phyloP scores from a whole-genome alignment of 2,329 filamentous ascomycete species.

The Blumeriella jaapii region DNA sequence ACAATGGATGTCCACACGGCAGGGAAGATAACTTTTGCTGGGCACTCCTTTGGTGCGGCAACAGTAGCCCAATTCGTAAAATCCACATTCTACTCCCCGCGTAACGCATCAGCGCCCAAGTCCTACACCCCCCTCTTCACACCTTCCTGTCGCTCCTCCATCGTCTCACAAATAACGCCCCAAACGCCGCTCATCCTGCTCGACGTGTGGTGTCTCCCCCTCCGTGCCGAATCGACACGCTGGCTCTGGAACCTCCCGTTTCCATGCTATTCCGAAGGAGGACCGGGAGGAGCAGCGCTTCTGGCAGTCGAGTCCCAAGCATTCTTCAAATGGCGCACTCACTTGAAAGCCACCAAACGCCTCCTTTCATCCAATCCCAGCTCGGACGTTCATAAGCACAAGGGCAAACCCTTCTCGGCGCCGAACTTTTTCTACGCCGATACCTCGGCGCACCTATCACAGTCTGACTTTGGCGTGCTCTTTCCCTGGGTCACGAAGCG shows the following conservation, averaged over 20 bases:
- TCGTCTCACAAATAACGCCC: conserved; percentile 57
- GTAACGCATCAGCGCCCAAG: conserved; percentile 33
- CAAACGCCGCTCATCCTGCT: conserved; percentile 56
- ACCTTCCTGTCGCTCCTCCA: conserved; percentile 41
- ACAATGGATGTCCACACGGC: conserved; percentile 57
- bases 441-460: conserved; percentile 67
- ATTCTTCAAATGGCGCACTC: conserved; percentile 68
- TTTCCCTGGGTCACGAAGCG: conserved; percentile 60
- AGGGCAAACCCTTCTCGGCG: conserved; percentile 16
- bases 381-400: conserved; percentile 22
- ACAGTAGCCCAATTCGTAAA: conserved; percentile 70
- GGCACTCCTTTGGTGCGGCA: conserved; percentile 72
- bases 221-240: conserved; percentile 49
- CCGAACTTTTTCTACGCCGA: conserved; percentile 66
- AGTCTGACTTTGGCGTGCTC: conserved; percentile 73
- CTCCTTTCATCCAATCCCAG: conserved; percentile 48
- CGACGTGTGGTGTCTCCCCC: conserved; percentile 71
- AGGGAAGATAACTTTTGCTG: conserved; percentile 62
- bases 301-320: conserved; percentile 64
- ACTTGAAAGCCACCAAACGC: conserved; percentile 57
- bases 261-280: conserved; percentile 48
- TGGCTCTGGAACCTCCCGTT: conserved; percentile 63
- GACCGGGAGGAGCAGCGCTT: conserved; percentile 45
- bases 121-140: conserved; percentile 48
- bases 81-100: conserved; percentile 54